Base-by-base conservation (phyloP, 371 early-diverging fungal genomes). In the Mortierella sp. region DNA sequence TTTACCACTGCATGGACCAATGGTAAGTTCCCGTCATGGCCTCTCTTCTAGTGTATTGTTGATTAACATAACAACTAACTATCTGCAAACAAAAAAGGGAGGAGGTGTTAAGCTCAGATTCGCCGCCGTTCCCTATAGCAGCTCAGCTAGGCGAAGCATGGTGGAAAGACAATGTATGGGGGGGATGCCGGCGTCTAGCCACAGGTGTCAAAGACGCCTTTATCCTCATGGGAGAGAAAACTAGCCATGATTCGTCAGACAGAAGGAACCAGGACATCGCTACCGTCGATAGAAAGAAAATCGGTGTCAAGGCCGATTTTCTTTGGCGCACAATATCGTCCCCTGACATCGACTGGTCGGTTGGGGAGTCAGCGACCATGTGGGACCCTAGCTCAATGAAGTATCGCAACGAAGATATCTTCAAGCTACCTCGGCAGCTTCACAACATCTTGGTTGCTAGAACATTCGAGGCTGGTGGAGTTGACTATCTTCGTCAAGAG, bases 351-450 rank as follows among this genome's bases (percentile, higher is more conserved):
- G 68, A 62, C 44, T 68, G 62, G 62, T n/a, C 62, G 1, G 53
- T 21, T 19, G 62, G 29, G 29, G 68, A 68, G 43, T 28, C 62
- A 57, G 68, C 68, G 4, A 61, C 29, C 12, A 30, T 56, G 0
- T 68, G 68, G 62, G 29, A 57, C 25, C 44, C 60, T 9, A 19
- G 29, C 0, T 25, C 30, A 16, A 56, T 26, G 26, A 62, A 68
- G 57, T 61, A 68, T 25, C 29, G 14, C 50, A 44, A 29, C 25
- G 68, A 68, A 25, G 37, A 48, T n/a, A 16, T 14, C 46, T 62
- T 61, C 56, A 68, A 68, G 57, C 23, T 62, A 12, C 68, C 68
- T 29, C 57, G 68, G 3, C 62, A 68, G 43, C 57, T 62, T 1
- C 68, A 68, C 43, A 62, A 68, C 37, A 62, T 58, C 21, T 26